phyloP scores from a whole-genome alignment of 225 moss, liverwort and hornwort species.

The Rhytidiadelphus loreus region DNA sequence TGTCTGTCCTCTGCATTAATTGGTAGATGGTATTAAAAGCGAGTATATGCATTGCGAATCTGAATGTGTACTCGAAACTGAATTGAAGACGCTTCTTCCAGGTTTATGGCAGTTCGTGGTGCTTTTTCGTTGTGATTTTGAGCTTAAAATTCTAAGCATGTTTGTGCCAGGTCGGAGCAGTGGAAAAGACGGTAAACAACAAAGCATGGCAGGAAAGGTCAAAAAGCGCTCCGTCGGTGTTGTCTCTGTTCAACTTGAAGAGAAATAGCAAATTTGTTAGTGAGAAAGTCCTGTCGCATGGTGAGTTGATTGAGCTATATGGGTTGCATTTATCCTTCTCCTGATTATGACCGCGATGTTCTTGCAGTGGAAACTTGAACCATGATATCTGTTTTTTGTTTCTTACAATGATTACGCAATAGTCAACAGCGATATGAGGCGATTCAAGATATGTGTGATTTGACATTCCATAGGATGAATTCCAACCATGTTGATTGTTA shows the following conservation, averaged over 20 bases:
- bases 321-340: neutral
- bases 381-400: neutral
- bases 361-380: neutral
- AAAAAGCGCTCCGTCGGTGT: constrained; percentile 29
- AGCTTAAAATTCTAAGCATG: neutral
- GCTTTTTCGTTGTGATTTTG: neutral
- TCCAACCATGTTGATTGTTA: neutral
- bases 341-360: neutral
- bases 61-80: neutral
- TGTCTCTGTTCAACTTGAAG: constrained; percentile 70
- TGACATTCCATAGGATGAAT: neutral
- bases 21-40: neutral
- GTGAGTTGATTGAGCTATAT: constrained; percentile 19
- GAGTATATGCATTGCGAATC: neutral
- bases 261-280: constrained; percentile 45
- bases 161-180: constrained; percentile 24
- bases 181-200: neutral
- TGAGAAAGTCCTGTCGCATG: constrained; percentile 54
- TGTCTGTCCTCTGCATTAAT: neutral
- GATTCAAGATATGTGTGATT: neutral
- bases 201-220: constrained; percentile 2
- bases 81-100: neutral
- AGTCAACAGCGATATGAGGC: neutral
- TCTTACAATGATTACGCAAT: neutral
- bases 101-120: neutral